These are phyloP conservation scores for Fraxinus latifolia DNA, from an alignment of 305 asterid species.

Conservation along the genomic window DNA sequence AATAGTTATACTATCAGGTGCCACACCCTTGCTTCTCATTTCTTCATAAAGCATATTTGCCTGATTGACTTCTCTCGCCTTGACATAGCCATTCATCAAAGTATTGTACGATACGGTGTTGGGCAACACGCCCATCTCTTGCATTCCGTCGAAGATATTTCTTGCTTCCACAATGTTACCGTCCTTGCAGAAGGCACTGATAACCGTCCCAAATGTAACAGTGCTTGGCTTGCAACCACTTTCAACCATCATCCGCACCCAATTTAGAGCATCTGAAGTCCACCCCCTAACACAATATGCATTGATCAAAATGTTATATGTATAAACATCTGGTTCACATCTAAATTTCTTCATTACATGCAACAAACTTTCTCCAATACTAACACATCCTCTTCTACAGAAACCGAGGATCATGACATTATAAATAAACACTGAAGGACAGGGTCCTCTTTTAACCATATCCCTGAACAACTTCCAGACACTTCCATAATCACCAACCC, in stretches of 20 bases:
- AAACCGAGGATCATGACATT: constrained; percentile 78
- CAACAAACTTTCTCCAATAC: constrained; percentile 68
- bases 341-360: constrained; percentile 66
- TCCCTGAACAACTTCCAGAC: constrained; percentile 80
- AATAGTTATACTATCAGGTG: constrained; percentile 74
- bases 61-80: constrained; percentile 60
- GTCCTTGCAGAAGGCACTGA: constrained; percentile 74
- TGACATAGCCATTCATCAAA: constrained; percentile 87
- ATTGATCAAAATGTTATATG: constrained; percentile 75
- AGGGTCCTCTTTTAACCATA: constrained; percentile 61
- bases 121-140: constrained; percentile 58
- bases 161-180: constrained; percentile 77
- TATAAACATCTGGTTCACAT: constrained; percentile 61
- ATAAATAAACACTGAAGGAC: constrained; percentile 52
- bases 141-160: constrained; percentile 57
- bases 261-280: constrained; percentile 54
- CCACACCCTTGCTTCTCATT: constrained; percentile 63
- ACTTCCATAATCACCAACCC: constrained; percentile 64
- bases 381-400: constrained; percentile 59
- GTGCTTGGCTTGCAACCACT: constrained; percentile 64
- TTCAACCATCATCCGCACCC: constrained; percentile 67
- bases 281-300: constrained; percentile 75
- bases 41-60: constrained; percentile 68
- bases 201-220: constrained; percentile 55
- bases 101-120: constrained; percentile 51